Evolutionary conservation across 1,284 basidiomycete species (phyloP).

Genomic region (Trametes polyzona): DNA sequence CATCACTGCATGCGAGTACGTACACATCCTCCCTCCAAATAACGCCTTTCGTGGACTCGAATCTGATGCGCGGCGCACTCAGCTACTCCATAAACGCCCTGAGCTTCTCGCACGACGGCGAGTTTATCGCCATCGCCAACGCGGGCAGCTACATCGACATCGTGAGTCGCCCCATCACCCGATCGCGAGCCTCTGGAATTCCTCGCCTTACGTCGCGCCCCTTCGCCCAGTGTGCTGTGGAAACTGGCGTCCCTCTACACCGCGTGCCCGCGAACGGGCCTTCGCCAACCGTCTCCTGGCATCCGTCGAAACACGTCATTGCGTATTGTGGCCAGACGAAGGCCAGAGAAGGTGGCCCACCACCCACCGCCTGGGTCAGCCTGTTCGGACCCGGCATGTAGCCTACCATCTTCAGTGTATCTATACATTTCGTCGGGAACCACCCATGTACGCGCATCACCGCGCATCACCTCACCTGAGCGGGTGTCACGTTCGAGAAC

Average conservation of each 20-base stretch:
- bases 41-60: neutral
- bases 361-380: conserved; percentile 67
- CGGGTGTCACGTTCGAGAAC: too few species aligned
- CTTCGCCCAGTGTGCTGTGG: conserved; percentile 64
- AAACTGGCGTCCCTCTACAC: conserved; percentile 70
- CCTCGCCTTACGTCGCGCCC: neutral
- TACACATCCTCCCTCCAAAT: conserved; percentile 22
- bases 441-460: too few species aligned
- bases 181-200: neutral
- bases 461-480: too few species aligned
- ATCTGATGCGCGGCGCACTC: conserved; percentile 10
- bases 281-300: conserved; percentile 75
- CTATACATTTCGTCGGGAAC: too few species aligned
- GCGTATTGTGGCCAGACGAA: conserved; percentile 79
- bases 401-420: neutral
- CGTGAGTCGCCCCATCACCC: conserved; percentile 42
- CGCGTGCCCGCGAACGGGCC: conserved; percentile 68
- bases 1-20: conserved; percentile 78
- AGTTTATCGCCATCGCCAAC: conserved; percentile 76
- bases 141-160: conserved; percentile 77
- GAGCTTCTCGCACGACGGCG: conserved; percentile 82
- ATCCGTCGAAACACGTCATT: conserved; percentile 75
- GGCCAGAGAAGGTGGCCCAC: conserved; percentile 59
- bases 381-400: conserved; percentile 63
- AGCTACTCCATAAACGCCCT: conserved; percentile 74